These are phyloP conservation scores for Terfezia claveryi DNA, from an alignment of 495 filamentous ascomycete genomes.

Conservation along the genomic window DNA sequence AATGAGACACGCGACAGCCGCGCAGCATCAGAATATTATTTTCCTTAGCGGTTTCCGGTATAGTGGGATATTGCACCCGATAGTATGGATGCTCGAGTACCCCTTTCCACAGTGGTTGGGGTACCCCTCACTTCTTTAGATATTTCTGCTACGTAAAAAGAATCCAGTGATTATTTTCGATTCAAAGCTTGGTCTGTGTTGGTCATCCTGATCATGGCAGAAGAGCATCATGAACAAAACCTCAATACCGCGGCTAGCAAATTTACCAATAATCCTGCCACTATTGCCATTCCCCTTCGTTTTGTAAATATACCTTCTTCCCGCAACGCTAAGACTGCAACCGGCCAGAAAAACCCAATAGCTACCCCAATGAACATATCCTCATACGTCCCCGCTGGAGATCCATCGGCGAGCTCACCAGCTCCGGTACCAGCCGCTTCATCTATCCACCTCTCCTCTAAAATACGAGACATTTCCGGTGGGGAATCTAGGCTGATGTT, in stretches of 20 bases:
- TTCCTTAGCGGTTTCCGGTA: no score
- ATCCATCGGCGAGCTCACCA: conserved; percentile 25
- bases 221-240: conserved; percentile 17
- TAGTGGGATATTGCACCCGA: no score
- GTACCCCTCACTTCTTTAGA: no score
- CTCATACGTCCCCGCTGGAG: conserved; percentile 35
- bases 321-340: conserved; percentile 56
- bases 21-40: no score
- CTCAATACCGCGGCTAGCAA: conserved; percentile 44
- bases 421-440: conserved; percentile 23
- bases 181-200: no score
- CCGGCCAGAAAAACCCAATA: conserved; percentile 84
- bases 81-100: no score
- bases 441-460: conserved; percentile 91
- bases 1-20: no score
- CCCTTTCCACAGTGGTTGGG: no score
- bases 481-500: conserved; percentile 26
- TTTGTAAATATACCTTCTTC: conserved; percentile 78
- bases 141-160: no score
- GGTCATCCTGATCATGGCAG: neutral
- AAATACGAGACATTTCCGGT: conserved; percentile 31
- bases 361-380: conserved; percentile 73
- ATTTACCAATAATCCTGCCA: conserved; percentile 58
- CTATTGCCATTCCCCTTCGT: conserved; percentile 62
- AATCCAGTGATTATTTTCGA: no score